Evolutionary conservation across 2,329 filamentous ascomycete genomes (phyloP).

Genomic region (Harringtonia aguacate): DNA sequence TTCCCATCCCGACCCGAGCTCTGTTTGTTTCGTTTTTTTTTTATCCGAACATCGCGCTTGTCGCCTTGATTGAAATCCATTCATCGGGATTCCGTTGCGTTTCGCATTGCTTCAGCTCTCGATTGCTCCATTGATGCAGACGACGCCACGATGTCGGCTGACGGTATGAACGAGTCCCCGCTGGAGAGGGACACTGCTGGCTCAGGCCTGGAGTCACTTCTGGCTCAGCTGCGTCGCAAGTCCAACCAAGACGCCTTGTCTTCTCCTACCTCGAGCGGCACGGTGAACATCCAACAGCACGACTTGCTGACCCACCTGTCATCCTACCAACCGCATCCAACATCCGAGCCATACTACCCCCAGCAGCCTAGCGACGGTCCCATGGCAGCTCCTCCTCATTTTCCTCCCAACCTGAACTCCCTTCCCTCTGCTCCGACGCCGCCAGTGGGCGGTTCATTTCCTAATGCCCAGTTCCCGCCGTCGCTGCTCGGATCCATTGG

Average conservation of each 20-base stretch:
- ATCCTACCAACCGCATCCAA: constrained; percentile 13
- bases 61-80: too few relatives aligned
- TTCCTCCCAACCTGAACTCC: neutral
- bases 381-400: constrained; percentile 12
- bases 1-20: neutral
- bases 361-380: constrained; percentile 15
- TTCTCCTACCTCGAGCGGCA: constrained; percentile 10
- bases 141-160: constrained; percentile 11
- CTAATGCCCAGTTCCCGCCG: constrained; percentile 26
- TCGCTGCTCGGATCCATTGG: constrained; percentile 38
- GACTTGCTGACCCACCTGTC: constrained; percentile 19
- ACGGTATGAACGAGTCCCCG: constrained; percentile 5
- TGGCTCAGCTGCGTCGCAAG: constrained; percentile 27
- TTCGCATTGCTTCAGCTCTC: too few relatives aligned
- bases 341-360: constrained; percentile 19
- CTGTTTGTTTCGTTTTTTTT: neutral
- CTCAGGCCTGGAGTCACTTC: constrained; percentile 27
- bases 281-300: constrained; percentile 9
- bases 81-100: neutral
- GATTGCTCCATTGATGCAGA: too few relatives aligned
- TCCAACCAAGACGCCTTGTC: constrained; percentile 15
- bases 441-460: constrained; percentile 24
- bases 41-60: too few relatives aligned
- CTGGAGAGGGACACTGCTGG: constrained; percentile 19
- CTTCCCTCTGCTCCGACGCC: constrained; percentile 34